A percentile compares a stretch with the other conserved stretches of the same genome.
These are phyloP conservation scores for Bipolaris sorokiniana DNA, from an alignment of 2,329 filamentous ascomycete species.

Conservation along the genomic window DNA sequence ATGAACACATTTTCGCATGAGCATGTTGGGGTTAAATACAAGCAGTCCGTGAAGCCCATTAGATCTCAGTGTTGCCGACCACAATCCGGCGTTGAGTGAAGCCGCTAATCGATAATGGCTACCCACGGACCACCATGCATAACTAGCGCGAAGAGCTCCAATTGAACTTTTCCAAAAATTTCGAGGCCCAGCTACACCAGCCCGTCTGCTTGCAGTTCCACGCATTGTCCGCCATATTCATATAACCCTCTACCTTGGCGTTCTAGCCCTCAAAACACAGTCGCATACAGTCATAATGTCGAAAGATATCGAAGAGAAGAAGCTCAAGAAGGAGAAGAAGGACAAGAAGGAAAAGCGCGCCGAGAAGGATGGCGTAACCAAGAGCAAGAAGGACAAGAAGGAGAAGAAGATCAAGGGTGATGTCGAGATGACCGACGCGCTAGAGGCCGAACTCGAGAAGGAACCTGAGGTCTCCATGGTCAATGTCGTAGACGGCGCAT, in stretches of 20 bases:
- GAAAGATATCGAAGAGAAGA: conserved; percentile 50
- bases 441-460: conserved; percentile 64
- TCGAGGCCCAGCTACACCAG: conserved; percentile 9
- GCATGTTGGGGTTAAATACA: background rate
- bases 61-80: background rate
- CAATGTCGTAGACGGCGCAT: conserved; percentile 48
- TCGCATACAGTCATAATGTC: conserved; percentile 35
- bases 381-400: conserved; percentile 64
- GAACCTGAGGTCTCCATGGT: conserved; percentile 61
- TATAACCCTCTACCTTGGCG: background rate
- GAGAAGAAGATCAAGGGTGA: conserved; percentile 71
- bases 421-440: conserved; percentile 62
- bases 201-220: conserved; percentile 15
- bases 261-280: conserved; percentile 1
- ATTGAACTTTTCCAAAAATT: conserved; percentile 22
- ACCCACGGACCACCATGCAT: conserved; percentile 10
- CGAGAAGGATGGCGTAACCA: conserved; percentile 48
- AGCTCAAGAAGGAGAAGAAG: conserved; percentile 55
- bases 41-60: background rate
- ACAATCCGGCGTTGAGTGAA: background rate
- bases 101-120: conserved; percentile 11
- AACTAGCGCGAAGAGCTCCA: conserved; percentile 15
- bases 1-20: conserved; percentile 24
- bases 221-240: conserved; percentile 9
- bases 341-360: conserved; percentile 72